Base-by-base conservation (phyloP, 2,329 filamentous ascomycete species). In the Talaromyces sp. region DNA sequence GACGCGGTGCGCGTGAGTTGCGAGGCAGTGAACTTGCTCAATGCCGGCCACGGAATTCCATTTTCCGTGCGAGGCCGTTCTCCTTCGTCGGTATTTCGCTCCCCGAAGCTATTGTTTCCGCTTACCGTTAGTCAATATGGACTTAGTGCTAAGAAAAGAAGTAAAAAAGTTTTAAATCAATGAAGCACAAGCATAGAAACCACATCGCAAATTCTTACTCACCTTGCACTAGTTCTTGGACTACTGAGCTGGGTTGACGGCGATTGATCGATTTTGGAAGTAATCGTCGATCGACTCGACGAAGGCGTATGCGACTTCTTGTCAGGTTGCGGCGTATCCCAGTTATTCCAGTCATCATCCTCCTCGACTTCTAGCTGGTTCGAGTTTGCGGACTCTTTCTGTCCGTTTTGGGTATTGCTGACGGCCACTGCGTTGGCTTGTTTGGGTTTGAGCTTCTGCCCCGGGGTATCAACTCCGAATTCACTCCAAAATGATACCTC, bases 1-100 rank as follows among this genome's bases (percentile, higher is more conserved):
- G 89, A 90, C n/a, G 93, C 91, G 0, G 91, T 94, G 43, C 88
- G 86, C 74, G 92, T 91, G 70, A 97, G 80, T 71, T 92, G 93
- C 70, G 87, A 88, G 0, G 93, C 90, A 9, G 87, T 86, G 49
- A 93, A 79, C 68, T 89, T 88, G 73, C 88, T 89, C 64, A 96
- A 84, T 57, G 89, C 85, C 58, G 89, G 88, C 80, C 91, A 92
- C 33, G 90, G 81, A 14, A 83, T 81, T 60, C 76, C 74, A 62
- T 80, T 74, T 60, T 81, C 79, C 43, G 75, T 73, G 14, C 72
- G 33, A 70, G 64, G 56, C 58, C 65, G 16, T 71, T 69, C 45
- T 73, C 67, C 50, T 73, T 68, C 60, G 66, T 66, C 27, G 71
- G 39, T 68, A 67, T 73, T 75, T 71, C 75, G 75, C 65, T 80